Percentiles rank a stretch among this genome's conserved stretches.
phyloP scores from a whole-genome alignment of 2,329 filamentous ascomycete species.

The Pseudogymnoascus sp. region DNA sequence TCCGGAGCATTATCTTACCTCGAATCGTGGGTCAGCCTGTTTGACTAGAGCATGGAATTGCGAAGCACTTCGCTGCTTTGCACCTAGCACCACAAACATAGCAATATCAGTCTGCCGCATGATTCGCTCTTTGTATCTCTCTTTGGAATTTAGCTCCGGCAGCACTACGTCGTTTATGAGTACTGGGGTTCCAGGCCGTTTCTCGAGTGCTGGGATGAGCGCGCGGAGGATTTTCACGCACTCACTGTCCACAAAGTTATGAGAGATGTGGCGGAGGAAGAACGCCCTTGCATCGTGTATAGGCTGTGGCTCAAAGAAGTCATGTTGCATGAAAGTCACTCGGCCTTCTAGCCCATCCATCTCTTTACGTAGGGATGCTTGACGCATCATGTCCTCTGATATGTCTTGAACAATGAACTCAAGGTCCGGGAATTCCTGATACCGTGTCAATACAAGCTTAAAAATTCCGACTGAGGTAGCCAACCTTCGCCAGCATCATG shows the following conservation, averaged over 20 bases:
- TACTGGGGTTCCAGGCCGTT: conserved; percentile 23
- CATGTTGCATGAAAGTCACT: conserved; percentile 28
- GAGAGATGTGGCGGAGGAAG: conserved; percentile 33
- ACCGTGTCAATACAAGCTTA: background rate
- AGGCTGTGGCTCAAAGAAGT: conserved; percentile 34
- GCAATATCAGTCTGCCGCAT: conserved; percentile 29
- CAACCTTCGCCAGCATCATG: conserved; percentile 23
- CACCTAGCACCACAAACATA: conserved; percentile 26
- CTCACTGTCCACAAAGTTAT: conserved; percentile 36
- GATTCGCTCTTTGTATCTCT: conserved; percentile 21
- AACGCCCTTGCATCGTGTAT: conserved; percentile 28
- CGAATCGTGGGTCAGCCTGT: conserved; percentile 21
- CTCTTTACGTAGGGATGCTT: conserved; percentile 14
- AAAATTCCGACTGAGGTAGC: background rate
- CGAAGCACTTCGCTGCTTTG: conserved; percentile 22
- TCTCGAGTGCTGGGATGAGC: conserved; percentile 31
- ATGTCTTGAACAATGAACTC: conserved; percentile 13
- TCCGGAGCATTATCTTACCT: conserved; percentile 5
- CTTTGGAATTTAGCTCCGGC: conserved; percentile 21
- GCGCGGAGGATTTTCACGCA: conserved; percentile 31
- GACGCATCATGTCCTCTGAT: conserved; percentile 6
- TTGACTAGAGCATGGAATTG: conserved; percentile 22
- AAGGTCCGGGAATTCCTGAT: conserved; percentile 10
- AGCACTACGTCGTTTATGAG: conserved; percentile 32
- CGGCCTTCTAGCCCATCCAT: conserved; percentile 10